Conservation (phyloP, 179 eudicot genomes). For the Nepenthes alata region DNA sequence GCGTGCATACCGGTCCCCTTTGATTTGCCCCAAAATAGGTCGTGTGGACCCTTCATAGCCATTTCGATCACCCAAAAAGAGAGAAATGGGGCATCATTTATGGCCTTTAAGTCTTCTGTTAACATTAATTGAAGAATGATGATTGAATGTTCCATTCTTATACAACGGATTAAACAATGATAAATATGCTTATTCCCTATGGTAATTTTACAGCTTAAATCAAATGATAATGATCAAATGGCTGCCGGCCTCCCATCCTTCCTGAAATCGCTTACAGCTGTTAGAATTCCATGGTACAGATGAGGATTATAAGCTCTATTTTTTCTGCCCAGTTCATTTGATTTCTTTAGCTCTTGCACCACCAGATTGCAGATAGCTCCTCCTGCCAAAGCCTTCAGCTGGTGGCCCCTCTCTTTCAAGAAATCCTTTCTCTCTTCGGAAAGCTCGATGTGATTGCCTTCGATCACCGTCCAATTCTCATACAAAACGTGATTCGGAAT, state of each 20-base stretch:
- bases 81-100: no score
- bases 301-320: slow-evolving; percentile 6
- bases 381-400: slow-evolving; percentile 23
- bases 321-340: slow-evolving; percentile 30
- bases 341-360: slow-evolving; percentile 37
- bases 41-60: no score
- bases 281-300: slow-evolving; percentile 44
- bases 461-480: slow-evolving; percentile 68
- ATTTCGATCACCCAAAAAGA: no score
- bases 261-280: slow-evolving; percentile 86
- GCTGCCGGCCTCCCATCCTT: slow-evolving; percentile 89
- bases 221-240: slow-evolving; percentile 14
- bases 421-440: slow-evolving; percentile 26
- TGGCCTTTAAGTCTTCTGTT: no score
- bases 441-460: slow-evolving; percentile 73
- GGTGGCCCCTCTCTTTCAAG: slow-evolving; percentile 60
- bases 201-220: no score
- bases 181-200: no score
- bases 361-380: slow-evolving; percentile 61
- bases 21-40: no score
- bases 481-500: slow-evolving; percentile 54
- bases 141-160: no score
- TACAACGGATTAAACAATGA: no score
- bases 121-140: no score
- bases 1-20: no score